These are phyloP conservation scores for Podaxis sp. DNA, from an alignment of 768 basidiomycete genomes.

Conservation along the genomic window DNA sequence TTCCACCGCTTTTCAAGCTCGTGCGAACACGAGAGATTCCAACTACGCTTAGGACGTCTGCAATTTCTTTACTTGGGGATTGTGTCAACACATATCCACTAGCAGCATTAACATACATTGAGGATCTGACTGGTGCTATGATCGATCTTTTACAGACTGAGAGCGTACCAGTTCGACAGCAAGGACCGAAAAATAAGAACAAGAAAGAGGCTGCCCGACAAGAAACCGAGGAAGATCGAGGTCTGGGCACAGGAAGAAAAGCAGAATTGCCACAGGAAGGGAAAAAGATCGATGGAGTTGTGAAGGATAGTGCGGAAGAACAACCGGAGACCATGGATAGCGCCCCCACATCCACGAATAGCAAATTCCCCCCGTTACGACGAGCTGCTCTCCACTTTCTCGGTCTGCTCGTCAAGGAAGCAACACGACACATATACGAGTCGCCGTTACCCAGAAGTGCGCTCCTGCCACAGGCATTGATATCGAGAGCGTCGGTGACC, in stretches of 20 bases:
- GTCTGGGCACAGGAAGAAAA: slow-evolving; percentile 12
- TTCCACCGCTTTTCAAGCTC: slow-evolving; percentile 69
- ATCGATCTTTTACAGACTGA: slow-evolving; percentile 77
- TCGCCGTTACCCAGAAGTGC: slow-evolving; percentile 10
- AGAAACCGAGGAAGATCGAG: background rate
- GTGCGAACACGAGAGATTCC: slow-evolving; percentile 63
- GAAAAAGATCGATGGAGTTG: background rate
- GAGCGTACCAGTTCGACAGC: slow-evolving; percentile 32
- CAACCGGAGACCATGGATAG: slow-evolving; percentile 42
- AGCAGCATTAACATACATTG: slow-evolving; percentile 60
- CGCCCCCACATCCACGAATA: slow-evolving; percentile 53
- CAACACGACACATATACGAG: slow-evolving; percentile 51
- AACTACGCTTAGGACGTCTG: slow-evolving; percentile 64
- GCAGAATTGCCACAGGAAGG: background rate
- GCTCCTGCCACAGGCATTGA: slow-evolving; percentile 31
- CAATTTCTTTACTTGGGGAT: slow-evolving; percentile 65
- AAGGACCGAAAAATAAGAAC: slow-evolving; percentile 7
- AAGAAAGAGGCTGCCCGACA: background rate
- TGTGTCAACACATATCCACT: slow-evolving; percentile 64
- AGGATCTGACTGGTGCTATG: slow-evolving; percentile 64
- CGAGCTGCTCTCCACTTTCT: slow-evolving; percentile 88
- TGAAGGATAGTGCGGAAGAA: slow-evolving; percentile 20
- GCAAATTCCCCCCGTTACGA: slow-evolving; percentile 77
- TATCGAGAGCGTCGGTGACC: slow-evolving; percentile 55
- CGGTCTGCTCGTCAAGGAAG: slow-evolving; percentile 61